phyloP scores from a whole-genome alignment of 2,329 filamentous ascomycete species.

The Diaporthe nobilis region DNA sequence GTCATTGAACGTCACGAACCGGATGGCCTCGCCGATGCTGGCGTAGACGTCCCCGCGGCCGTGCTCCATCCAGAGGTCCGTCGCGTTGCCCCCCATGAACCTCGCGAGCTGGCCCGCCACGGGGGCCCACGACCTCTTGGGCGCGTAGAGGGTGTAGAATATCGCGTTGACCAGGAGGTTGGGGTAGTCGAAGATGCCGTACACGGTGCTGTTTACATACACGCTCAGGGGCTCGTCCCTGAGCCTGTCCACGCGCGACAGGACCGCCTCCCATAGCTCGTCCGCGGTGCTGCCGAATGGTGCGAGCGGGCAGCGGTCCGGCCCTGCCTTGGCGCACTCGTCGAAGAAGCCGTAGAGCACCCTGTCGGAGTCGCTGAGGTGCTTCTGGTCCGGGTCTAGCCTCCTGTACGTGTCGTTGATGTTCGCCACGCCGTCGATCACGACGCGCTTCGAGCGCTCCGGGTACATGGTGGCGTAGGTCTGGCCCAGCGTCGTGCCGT shows the following conservation, averaged over 20 bases:
- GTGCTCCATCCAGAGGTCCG: conserved; percentile 53
- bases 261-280: conserved; percentile 51
- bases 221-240: conserved; percentile 55
- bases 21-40: conserved; percentile 47
- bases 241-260: conserved; percentile 51
- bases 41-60: conserved; percentile 42
- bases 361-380: conserved; percentile 58
- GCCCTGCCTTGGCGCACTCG: conserved; percentile 63
- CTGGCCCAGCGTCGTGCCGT: conserved; percentile 60
- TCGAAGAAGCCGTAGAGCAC: conserved; percentile 58
- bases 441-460: conserved; percentile 51
- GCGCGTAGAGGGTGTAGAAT: conserved; percentile 56
- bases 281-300: conserved; percentile 54
- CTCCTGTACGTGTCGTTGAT: conserved; percentile 50
- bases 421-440: conserved; percentile 63
- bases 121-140: conserved; percentile 50
- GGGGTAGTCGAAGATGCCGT: conserved; percentile 55
- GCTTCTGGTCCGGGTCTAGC: conserved; percentile 52
- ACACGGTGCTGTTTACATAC: conserved; percentile 57
- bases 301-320: conserved; percentile 57
- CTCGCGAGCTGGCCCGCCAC: conserved; percentile 52
- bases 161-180: conserved; percentile 54
- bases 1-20: conserved; percentile 51
- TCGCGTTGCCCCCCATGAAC: conserved; percentile 56
- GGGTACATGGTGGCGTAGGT: conserved; percentile 59